These are phyloP conservation scores for Sporothrix humicola DNA, from an alignment of 2,329 filamentous ascomycete genomes.

Conservation along the genomic window DNA sequence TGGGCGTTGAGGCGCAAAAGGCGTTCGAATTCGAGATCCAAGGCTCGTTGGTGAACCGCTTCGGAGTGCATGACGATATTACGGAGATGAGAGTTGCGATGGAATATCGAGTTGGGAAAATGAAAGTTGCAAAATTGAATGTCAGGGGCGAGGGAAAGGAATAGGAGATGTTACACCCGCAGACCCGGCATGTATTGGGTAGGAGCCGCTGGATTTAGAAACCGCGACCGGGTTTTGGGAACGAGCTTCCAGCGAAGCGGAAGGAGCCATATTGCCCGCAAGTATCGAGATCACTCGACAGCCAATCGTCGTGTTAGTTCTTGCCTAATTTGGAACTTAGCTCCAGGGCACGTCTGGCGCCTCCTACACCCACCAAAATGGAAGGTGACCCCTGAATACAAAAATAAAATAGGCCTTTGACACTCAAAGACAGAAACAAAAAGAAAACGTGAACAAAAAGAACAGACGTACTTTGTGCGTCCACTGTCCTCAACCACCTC, in stretches of 20 bases:
- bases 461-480: too few relatives aligned
- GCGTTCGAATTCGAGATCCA: not conserved
- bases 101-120: conserved; percentile 6
- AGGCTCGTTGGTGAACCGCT: not conserved
- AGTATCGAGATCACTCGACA: not conserved
- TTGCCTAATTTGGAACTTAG: conserved; percentile 20
- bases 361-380: not conserved
- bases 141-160: not conserved
- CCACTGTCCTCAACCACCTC: too few relatives aligned
- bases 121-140: not conserved
- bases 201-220: conserved; percentile 11
- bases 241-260: not conserved
- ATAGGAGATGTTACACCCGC: not conserved
- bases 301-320: conserved; percentile 19
- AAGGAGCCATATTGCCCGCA: not conserved
- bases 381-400: not conserved
- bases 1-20: not conserved
- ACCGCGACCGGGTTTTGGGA: conserved; percentile 14
- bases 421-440: not conserved
- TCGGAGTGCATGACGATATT: too few relatives aligned
- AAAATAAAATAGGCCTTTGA: not conserved
- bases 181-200: not conserved
- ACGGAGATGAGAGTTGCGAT: not conserved
- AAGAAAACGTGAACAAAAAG: not conserved
- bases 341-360: not conserved